Evolutionary conservation across 805 yeast genomes (phyloP).

Genomic region (Pichia deserticola): DNA sequence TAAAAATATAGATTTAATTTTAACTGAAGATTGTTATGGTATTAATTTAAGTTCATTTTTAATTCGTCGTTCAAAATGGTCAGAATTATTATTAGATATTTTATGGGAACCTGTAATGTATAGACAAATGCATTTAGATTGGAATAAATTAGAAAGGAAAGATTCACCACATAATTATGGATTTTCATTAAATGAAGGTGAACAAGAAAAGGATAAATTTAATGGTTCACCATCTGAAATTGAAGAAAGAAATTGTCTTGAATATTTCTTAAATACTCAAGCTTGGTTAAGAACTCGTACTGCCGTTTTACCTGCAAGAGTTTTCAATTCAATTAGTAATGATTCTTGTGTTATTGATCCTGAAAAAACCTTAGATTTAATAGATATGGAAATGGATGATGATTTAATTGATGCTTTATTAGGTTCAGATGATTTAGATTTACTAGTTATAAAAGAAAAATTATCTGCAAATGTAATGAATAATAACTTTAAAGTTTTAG

Average conservation of each 20-base stretch:
- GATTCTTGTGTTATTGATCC: constrained; percentile 29
- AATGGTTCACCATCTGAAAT: constrained; percentile 8
- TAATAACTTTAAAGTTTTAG: neutral
- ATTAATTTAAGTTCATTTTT: constrained; percentile 35
- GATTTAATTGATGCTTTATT: constrained; percentile 16
- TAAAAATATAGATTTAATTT: constrained; percentile 31
- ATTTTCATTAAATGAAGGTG: constrained; percentile 23
- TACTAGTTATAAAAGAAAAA: neutral
- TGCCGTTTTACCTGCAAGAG: constrained; percentile 33
- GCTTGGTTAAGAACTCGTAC: constrained; percentile 35
- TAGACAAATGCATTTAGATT: constrained; percentile 28
- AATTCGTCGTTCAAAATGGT: constrained; percentile 33
- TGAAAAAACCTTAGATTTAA: constrained; percentile 10
- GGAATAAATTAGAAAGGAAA: constrained; percentile 22
- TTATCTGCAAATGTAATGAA: neutral
- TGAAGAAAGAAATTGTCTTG: constrained; percentile 34
- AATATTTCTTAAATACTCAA: constrained; percentile 30
- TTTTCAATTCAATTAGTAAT: constrained; percentile 30
- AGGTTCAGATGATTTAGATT: neutral
- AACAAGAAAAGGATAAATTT: constrained; percentile 11
- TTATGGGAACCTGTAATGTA: constrained; percentile 37
- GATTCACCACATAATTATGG: constrained; percentile 16
- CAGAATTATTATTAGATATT: constrained; percentile 30
- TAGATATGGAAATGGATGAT: constrained; percentile 21
- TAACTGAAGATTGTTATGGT: constrained; percentile 37